Evolutionary conservation across 108 stramenopile genomes (phyloP).

Genomic region (Cylindrotheca closterium): DNA sequence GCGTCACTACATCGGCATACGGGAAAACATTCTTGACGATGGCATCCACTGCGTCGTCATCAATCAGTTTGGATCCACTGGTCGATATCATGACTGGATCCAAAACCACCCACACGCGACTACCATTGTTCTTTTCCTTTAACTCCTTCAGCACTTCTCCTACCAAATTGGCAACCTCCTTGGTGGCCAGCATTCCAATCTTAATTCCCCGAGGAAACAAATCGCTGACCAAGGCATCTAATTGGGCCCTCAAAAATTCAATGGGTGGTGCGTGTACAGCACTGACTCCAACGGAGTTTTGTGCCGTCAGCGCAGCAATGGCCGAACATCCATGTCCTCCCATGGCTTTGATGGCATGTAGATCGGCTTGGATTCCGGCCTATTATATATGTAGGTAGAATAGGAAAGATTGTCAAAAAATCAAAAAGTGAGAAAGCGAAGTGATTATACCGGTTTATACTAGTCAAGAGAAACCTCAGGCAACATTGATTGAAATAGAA

Average conservation of each 20-base stretch:
- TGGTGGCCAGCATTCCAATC: conserved; percentile 89
- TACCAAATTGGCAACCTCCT: conserved; percentile 66
- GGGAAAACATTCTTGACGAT: conserved; percentile 82
- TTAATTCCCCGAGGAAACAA: conserved; percentile 84
- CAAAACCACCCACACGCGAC: conserved; percentile 71
- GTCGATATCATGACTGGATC: conserved; percentile 95
- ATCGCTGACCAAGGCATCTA: conserved; percentile 70
- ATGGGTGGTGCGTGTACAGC: conserved; percentile 61
- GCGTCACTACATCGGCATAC: conserved; percentile 79
- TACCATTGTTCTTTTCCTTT: background rate
- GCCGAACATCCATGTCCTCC: conserved; percentile 91
- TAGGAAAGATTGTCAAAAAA: background rate
- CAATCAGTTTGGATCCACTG: conserved; percentile 79
- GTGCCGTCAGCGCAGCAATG: conserved; percentile 89
- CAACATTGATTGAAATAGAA: too few relatives aligned
- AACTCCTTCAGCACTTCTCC: conserved; percentile 55
- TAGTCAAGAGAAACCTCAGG: background rate
- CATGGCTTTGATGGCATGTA: conserved; percentile 83
- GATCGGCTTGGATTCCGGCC: conserved; percentile 94
- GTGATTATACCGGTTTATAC: too few relatives aligned
- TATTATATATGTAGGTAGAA: background rate
- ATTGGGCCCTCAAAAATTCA: conserved; percentile 52
- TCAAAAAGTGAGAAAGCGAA: too few relatives aligned
- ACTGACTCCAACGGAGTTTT: conserved; percentile 78
- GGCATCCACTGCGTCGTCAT: conserved; percentile 68